Evolutionary conservation across 176 grass and related monocot genomes (phyloP).

Genomic region (Juncus inflexus): DNA sequence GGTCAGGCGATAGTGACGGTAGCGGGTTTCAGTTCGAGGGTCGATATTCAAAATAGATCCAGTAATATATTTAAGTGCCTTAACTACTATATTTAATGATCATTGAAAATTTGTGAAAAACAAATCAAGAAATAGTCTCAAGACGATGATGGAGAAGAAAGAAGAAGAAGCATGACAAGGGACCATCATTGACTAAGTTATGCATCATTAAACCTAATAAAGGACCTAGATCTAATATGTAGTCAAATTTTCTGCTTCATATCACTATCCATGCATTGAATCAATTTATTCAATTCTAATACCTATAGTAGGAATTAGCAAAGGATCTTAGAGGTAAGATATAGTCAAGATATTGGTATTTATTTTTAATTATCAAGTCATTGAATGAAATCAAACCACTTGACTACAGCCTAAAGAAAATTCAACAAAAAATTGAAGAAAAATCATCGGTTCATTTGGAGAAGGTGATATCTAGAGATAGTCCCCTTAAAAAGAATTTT

Average conservation of each 20-base stretch:
- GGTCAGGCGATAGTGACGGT: too few species aligned
- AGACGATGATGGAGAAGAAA: too few species aligned
- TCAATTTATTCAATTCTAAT: background rate
- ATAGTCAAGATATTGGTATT: constrained; percentile 3
- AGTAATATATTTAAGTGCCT: too few species aligned
- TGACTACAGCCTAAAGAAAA: too few species aligned
- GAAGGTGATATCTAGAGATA: constrained; percentile 9
- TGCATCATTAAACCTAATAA: too few species aligned
- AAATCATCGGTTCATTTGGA: constrained; percentile 4
- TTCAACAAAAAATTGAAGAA: background rate
- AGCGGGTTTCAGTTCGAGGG: too few species aligned
- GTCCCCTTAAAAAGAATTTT: constrained; percentile 10
- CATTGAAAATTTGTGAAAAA: too few species aligned
- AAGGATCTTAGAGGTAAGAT: background rate
- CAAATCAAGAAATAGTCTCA: too few species aligned
- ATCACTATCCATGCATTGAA: constrained; percentile 19
- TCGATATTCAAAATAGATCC: too few species aligned
- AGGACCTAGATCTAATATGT: background rate
- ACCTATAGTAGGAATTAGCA: background rate
- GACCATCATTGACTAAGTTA: too few species aligned
- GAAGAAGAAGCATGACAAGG: too few species aligned
- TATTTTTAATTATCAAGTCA: background rate
- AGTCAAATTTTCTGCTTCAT: constrained; percentile 22
- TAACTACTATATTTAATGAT: too few species aligned
- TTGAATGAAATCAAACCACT: constrained; percentile 5